Conservation (phyloP, 208 protist genomes). For the Trypanosoma cruzi region DNA sequence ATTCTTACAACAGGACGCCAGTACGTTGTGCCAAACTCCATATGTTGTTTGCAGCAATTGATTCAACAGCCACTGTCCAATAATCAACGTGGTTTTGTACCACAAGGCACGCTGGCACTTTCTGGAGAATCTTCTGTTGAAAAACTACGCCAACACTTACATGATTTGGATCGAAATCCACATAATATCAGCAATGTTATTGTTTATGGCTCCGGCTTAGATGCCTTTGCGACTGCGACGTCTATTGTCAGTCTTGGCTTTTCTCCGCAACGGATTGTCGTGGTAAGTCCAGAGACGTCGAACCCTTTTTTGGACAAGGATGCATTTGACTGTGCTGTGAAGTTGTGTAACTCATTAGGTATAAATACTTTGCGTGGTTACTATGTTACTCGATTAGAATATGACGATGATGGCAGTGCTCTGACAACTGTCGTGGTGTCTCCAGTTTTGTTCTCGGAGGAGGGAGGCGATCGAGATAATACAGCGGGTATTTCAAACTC, state of each 20-base stretch:
- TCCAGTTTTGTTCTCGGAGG: slow-evolving; percentile 21
- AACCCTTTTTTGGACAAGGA: slow-evolving; percentile 48
- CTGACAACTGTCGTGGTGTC: slow-evolving; percentile 72
- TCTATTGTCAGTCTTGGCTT: slow-evolving; percentile 77
- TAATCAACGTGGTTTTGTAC: slow-evolving; percentile 42
- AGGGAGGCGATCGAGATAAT: neutral
- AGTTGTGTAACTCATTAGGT: slow-evolving; percentile 74
- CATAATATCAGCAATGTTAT: slow-evolving; percentile 77
- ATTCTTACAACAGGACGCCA: slow-evolving; percentile 87
- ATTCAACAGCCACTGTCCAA: slow-evolving; percentile 31
- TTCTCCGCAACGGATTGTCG: slow-evolving; percentile 74
- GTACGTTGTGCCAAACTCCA: slow-evolving; percentile 73
- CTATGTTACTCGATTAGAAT: slow-evolving; percentile 79
- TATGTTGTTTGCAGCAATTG: slow-evolving; percentile 64
- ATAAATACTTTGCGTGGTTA: slow-evolving; percentile 82
- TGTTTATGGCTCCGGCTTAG: slow-evolving; percentile 87
- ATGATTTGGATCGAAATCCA: slow-evolving; percentile 56
- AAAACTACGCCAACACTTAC: slow-evolving; percentile 56
- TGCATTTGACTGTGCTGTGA: slow-evolving; percentile 51
- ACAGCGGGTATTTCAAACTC: slow-evolving; percentile 30
- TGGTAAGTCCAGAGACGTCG: slow-evolving; percentile 58
- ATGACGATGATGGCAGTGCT: slow-evolving; percentile 74
- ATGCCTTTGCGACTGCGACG: slow-evolving; percentile 67
- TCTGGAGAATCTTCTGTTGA: slow-evolving; percentile 55
- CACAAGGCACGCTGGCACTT: slow-evolving; percentile 36